Percentiles rank a stretch among this genome's conserved stretches.
These are phyloP conservation scores for Linnemannia zychae DNA, from an alignment of 192 early-diverging fungal genomes.

Conservation along the genomic window DNA sequence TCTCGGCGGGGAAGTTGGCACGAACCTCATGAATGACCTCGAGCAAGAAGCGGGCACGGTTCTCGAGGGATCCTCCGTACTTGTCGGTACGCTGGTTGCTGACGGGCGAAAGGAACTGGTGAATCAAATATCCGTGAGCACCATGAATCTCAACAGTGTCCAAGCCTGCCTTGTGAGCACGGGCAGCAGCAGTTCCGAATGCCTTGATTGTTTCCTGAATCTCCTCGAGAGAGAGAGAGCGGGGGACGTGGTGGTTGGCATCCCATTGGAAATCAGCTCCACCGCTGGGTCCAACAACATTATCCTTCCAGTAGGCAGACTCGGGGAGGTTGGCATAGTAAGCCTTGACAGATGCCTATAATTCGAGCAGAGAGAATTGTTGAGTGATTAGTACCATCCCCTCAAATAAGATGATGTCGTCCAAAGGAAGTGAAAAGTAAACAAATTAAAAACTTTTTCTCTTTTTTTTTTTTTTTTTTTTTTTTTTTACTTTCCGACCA, in stretches of 20 bases:
- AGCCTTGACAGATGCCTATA: conserved; percentile 27
- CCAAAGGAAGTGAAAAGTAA: neutral
- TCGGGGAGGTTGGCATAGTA: conserved; percentile 23
- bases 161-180: conserved; percentile 85
- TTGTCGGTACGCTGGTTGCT: conserved; percentile 89
- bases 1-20: conserved; percentile 66
- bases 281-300: conserved; percentile 75
- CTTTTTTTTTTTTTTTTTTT: neutral
- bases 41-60: conserved; percentile 65
- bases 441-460: too few relatives aligned
- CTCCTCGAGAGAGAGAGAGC: conserved; percentile 71
- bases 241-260: conserved; percentile 56
- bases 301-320: conserved; percentile 73
- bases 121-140: conserved; percentile 91
- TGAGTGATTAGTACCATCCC: neutral
- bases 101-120: conserved; percentile 84
- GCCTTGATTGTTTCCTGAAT: conserved; percentile 73
- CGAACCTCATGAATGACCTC: conserved; percentile 77
- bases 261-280: conserved; percentile 58
- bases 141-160: conserved; percentile 90
- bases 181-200: conserved; percentile 76
- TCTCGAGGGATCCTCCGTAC: conserved; percentile 93
- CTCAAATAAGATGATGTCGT: neutral
- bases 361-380: neutral
- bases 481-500: conserved; percentile 76